Conservation (phyloP, 2,329 filamentous ascomycete genomes). For the Colletotrichum tabaci region DNA sequence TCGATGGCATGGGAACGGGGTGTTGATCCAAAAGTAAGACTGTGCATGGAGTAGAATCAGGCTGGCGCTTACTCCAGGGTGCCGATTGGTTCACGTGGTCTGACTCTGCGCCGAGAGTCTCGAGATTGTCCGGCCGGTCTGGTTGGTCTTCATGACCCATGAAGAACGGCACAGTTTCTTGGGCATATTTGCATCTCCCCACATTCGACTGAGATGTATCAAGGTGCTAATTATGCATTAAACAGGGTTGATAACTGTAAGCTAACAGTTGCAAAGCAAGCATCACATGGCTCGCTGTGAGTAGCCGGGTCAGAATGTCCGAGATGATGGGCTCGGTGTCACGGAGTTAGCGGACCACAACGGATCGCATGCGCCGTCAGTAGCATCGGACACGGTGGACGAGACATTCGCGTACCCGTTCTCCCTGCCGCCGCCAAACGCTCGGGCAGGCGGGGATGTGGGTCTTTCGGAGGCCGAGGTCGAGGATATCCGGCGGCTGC, state of each 20-base stretch:
- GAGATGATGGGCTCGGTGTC: too few relatives aligned
- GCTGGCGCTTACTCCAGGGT: not conserved
- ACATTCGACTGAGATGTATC: too few relatives aligned
- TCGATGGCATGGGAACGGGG: not conserved
- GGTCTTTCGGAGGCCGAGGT: slow-evolving; percentile 82
- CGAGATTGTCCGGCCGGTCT: too few relatives aligned
- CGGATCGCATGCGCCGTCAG: slow-evolving; percentile 32
- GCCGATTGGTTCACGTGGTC: not conserved
- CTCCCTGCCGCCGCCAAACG: slow-evolving; percentile 75
- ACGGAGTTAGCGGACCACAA: slow-evolving; percentile 2
- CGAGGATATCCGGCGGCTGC: slow-evolving; percentile 81
- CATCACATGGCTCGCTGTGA: too few relatives aligned
- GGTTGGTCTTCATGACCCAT: too few relatives aligned
- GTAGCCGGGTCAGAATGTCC: too few relatives aligned
- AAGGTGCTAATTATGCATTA: too few relatives aligned
- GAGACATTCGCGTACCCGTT: slow-evolving; percentile 79
- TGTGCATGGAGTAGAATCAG: not conserved
- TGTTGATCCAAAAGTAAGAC: not conserved
- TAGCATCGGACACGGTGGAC: slow-evolving; percentile 48
- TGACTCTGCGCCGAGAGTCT: too few relatives aligned
- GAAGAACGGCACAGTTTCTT: too few relatives aligned
- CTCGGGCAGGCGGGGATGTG: slow-evolving; percentile 77
- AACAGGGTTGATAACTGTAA: too few relatives aligned
- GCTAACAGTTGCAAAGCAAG: too few relatives aligned
- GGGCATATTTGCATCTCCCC: too few relatives aligned